A percentile compares a stretch with the other conserved stretches of the same genome.
Evolutionary conservation across 192 early-diverging fungal genomes (phyloP).

Genomic region (Mortierella claussenii): DNA sequence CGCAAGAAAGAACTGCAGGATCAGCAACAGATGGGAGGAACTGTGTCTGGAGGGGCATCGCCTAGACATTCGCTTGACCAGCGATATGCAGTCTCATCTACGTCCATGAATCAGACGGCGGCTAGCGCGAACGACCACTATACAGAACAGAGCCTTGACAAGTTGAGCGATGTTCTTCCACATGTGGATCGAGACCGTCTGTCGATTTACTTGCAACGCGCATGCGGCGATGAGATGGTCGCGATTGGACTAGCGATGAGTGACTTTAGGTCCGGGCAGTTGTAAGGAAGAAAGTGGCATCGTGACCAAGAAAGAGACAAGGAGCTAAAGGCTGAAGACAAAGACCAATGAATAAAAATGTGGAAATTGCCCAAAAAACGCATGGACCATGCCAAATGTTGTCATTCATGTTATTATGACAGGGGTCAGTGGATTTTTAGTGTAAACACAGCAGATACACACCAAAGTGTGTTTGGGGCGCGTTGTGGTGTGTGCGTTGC

Average conservation of each 20-base stretch:
- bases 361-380: too few species aligned
- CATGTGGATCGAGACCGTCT: conserved; percentile 57
- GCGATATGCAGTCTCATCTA: conserved; percentile 24
- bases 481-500: too few species aligned
- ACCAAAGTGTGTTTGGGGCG: too few species aligned
- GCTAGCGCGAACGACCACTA: conserved; percentile 26
- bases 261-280: conserved; percentile 54
- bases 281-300: too few species aligned
- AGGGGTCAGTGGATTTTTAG: too few species aligned
- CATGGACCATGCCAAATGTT: too few species aligned
- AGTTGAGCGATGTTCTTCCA: conserved; percentile 59
- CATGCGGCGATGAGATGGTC: conserved; percentile 58
- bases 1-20: conserved; percentile 27
- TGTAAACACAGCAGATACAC: too few species aligned
- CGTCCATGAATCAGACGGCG: conserved; percentile 1
- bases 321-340: too few species aligned
- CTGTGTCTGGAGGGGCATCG: too few species aligned
- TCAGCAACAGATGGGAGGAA: conserved; percentile 24
- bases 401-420: too few species aligned
- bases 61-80: conserved; percentile 21
- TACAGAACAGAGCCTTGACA: conserved; percentile 56
- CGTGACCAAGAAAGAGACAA: too few species aligned
- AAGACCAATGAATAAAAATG: too few species aligned
- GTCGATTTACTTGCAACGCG: conserved; percentile 54
- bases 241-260: conserved; percentile 56